Evolutionary conservation across 345 rosid genomes (phyloP).

Genomic region (Eucalyptus pauciflora): DNA sequence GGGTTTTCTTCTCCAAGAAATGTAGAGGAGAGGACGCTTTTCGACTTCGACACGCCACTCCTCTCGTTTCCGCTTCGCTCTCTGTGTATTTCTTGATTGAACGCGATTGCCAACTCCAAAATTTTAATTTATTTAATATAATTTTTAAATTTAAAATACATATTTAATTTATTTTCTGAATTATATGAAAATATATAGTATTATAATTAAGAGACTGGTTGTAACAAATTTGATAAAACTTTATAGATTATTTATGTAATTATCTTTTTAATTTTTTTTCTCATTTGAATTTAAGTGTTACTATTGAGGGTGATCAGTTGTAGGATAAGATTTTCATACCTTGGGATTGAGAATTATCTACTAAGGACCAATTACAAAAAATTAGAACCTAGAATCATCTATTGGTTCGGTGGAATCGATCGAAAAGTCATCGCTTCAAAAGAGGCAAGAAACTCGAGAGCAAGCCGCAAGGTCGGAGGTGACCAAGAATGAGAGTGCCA

Average conservation of each 20-base stretch:
- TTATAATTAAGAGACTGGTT: too few species aligned
- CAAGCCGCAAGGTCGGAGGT: fast-evolving
- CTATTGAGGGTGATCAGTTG: too few species aligned
- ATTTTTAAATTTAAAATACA: fast-evolving
- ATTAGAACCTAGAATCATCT: fast-evolving
- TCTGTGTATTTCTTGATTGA: background rate
- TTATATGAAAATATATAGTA: background rate
- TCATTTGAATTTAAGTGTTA: background rate
- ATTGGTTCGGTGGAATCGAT: fast-evolving
- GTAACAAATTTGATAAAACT: too few species aligned
- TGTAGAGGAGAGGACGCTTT: background rate
- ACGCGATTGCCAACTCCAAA: background rate
- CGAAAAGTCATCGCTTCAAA: too few species aligned
- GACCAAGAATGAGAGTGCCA: too few species aligned
- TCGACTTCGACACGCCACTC: background rate
- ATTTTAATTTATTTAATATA: background rate
- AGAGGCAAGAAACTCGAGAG: fast-evolving
- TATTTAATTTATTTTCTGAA: fast-evolving
- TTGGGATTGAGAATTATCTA: too few species aligned
- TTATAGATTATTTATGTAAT: background rate
- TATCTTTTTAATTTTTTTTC: background rate
- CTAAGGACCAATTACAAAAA: fast-evolving
- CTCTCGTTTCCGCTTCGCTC: background rate
- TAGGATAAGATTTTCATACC: too few species aligned
- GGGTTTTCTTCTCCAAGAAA: background rate